phyloP scores from a whole-genome alignment of 2,329 filamentous ascomycete species.

The Botrytis fragariae region DNA sequence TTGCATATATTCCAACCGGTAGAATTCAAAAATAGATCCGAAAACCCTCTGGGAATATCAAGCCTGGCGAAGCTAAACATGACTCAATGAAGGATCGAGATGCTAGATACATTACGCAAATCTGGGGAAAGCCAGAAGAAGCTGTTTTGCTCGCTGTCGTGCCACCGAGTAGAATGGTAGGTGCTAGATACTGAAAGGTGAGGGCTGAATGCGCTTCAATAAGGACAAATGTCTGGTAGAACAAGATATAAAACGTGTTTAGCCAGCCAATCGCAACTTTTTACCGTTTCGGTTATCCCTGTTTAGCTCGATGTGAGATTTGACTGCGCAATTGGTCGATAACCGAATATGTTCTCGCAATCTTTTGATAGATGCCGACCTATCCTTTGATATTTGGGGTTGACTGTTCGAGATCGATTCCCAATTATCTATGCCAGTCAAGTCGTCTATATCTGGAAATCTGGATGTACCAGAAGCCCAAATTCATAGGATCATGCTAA shows the following conservation, averaged over 20 bases:
- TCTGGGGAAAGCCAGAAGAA: background rate
- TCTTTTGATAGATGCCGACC: background rate
- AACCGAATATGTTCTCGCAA: background rate
- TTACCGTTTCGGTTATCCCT: background rate
- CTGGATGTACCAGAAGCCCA: background rate
- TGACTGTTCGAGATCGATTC: background rate
- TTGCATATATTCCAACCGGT: background rate
- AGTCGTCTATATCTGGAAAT: background rate
- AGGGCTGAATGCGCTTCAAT: background rate
- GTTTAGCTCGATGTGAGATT: background rate
- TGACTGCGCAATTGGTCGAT: background rate
- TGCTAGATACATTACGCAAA: background rate
- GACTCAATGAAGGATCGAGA: background rate
- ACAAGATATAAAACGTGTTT: background rate
- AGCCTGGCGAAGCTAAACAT: too few relatives aligned
- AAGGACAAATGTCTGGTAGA: background rate
- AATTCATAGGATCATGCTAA: background rate
- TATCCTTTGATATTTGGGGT: background rate
- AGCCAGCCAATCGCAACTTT: constrained; percentile 13
- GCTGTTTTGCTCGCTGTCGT: background rate
- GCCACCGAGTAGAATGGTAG: background rate
- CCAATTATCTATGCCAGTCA: background rate
- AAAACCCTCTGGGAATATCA: background rate
- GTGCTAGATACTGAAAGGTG: background rate
- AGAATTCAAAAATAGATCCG: background rate